A percentile compares a stretch with the other conserved stretches of the same genome.
Conservation (phyloP, 495 filamentous ascomycete genomes). For the Xylaria castorea region DNA sequence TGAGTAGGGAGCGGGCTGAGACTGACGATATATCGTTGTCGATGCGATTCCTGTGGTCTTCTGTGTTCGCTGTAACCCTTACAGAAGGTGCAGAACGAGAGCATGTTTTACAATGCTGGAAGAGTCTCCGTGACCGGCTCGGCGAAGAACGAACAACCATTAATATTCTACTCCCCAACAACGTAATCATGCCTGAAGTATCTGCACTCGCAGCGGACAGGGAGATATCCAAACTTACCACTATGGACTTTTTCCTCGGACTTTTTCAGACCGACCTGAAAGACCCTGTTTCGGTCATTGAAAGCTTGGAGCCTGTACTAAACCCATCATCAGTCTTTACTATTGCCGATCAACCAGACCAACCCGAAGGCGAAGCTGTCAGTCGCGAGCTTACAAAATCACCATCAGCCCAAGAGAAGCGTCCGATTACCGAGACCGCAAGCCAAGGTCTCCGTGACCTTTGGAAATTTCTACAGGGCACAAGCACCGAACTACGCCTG, state of each 20-base stretch:
- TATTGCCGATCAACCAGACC: conserved; percentile 22
- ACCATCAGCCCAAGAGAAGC: conserved; percentile 30
- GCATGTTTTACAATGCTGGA: conserved; percentile 79
- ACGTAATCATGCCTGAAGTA: conserved; percentile 86
- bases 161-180: conserved; percentile 78
- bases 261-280: conserved; percentile 73
- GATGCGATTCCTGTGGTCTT: conserved; percentile 82
- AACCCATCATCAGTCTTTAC: conserved; percentile 68
- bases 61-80: conserved; percentile 75
- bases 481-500: conserved; percentile 79
- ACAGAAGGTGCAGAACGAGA: conserved; percentile 72
- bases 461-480: conserved; percentile 79
- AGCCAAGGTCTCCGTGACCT: conserved; percentile 70
- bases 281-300: conserved; percentile 82
- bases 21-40: conserved; percentile 55
- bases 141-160: conserved; percentile 39
- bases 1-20: conserved; percentile 54
- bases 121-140: conserved; percentile 62
- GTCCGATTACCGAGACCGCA: conserved; percentile 51
- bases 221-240: conserved; percentile 89
- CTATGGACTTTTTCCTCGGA: conserved; percentile 92
- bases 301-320: conserved; percentile 90
- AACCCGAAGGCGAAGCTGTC: conserved; percentile 1
- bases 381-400: not conserved
- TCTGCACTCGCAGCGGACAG: conserved; percentile 80